Evolutionary conservation across 2,329 filamentous ascomycete genomes (phyloP), one percentile per base, ranked within the genome.

Genomic region (Curvularia lunata): DNA sequence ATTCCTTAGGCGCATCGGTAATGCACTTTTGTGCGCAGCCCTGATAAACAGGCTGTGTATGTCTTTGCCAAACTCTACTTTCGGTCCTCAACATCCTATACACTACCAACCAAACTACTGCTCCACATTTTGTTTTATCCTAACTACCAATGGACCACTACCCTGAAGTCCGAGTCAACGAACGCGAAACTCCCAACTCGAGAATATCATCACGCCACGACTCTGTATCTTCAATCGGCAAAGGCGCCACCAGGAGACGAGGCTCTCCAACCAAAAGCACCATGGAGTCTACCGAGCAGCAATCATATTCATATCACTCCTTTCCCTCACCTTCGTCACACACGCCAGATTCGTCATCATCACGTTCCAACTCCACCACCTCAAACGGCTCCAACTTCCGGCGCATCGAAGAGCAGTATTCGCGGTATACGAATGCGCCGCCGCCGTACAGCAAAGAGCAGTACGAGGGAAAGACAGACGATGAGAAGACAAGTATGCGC

Each of bases 401-500:
- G 19, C 50, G 46, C 18, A 54, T 69, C 48, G 65, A 65, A 30
- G 68, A 61, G 10, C 52, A 67, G 37, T 66, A 62, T 23, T 49
- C 58, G 13, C 59, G 56, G 6, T 70, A 68, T 47, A 64, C 58
- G 1, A 59, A 70, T 46, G 68, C 67, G 12, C 64, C 66, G 21
- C 64, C 68, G 4, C 64, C 64, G 9, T 70, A 64, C 46, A 61
- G 62, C 16, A 63, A 67, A 18, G 53, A 64, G 38, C 58, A 67
- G 40, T 70, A 68, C 40, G 63, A 66, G 52, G 60, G 66, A 13
- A 70, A 68, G 62, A 66, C 57, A 16, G 64, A 64, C 25, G 64
- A 71, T n/a, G 59, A 70, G 42, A 55, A 58, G 41, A 49, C 57
- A 2, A 63, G 43, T 30, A 71, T 71, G 66, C 52, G 65, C 5